phyloP scores from a whole-genome alignment of 2,329 filamentous ascomycete genomes.

The Fusarium redolens region DNA sequence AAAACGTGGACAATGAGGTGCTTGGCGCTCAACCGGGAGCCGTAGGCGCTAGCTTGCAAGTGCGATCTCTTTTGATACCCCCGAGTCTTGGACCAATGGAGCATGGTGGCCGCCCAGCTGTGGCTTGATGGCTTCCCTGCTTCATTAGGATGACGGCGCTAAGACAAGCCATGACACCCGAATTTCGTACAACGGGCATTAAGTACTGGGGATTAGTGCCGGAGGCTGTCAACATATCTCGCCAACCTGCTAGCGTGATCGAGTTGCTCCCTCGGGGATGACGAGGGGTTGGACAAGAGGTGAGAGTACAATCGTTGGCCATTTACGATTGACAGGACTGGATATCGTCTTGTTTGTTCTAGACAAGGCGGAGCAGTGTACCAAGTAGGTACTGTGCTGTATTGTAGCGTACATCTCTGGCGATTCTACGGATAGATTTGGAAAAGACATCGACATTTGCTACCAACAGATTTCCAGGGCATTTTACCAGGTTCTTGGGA shows the following conservation, averaged over 20 bases:
- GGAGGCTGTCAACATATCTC: slow-evolving; percentile 32
- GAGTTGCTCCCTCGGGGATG: slow-evolving; percentile 18
- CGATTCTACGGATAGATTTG: neutral
- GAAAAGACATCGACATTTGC: neutral
- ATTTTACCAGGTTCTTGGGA: slow-evolving; percentile 29
- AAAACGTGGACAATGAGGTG: slow-evolving; percentile 17
- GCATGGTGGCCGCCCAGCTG: slow-evolving; percentile 18
- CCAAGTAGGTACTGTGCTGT: neutral
- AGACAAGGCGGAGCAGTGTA: neutral
- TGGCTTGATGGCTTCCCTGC: slow-evolving; percentile 18
- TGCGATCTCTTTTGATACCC: slow-evolving; percentile 19
- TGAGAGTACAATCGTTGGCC: neutral
- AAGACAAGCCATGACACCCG: slow-evolving; percentile 27
- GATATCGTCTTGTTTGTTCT: neutral
- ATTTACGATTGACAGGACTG: neutral
- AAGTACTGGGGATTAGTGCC: slow-evolving; percentile 15
- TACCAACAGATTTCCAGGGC: neutral
- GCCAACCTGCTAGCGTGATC: slow-evolving; percentile 15
- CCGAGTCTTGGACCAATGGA: slow-evolving; percentile 23
- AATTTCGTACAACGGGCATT: slow-evolving; percentile 30
- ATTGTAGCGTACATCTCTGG: neutral
- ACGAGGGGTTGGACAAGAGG: slow-evolving; percentile 25
- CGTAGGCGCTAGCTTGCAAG: slow-evolving; percentile 10
- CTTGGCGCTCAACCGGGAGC: slow-evolving; percentile 19
- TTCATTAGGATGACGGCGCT: slow-evolving; percentile 19